Evolutionary conservation across 768 basidiomycete species (phyloP).

Genomic region (Ephemerocybe angulata): DNA sequence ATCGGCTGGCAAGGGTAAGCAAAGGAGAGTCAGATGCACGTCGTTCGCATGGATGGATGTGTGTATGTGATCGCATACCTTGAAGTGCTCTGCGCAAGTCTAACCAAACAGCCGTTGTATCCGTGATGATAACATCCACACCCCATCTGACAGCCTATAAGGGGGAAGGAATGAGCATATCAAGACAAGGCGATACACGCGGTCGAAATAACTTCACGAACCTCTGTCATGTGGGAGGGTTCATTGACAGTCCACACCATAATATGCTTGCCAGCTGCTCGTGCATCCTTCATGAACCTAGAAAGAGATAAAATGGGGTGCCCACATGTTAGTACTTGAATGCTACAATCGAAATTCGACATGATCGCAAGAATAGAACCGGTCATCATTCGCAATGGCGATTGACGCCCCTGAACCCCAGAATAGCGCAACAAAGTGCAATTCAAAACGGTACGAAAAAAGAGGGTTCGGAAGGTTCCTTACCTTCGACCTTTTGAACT

Average conservation of each 20-base stretch:
- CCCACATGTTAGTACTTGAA: not conserved
- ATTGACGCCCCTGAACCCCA: slow-evolving; percentile 37
- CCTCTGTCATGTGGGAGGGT: slow-evolving; percentile 87
- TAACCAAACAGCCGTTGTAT: slow-evolving; percentile 66
- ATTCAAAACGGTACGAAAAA: slow-evolving; percentile 1
- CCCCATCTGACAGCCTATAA: slow-evolving; percentile 74
- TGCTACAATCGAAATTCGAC: slow-evolving; percentile 10
- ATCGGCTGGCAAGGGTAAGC: slow-evolving; percentile 42
- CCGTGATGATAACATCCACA: slow-evolving; percentile 75
- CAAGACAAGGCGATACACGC: not conserved
- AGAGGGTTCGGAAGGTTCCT: slow-evolving; percentile 17
- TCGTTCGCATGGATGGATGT: not conserved
- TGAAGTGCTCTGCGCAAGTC: slow-evolving; percentile 55
- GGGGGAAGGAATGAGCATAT: slow-evolving; percentile 5
- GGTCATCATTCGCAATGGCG: too few species aligned
- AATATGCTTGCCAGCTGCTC: slow-evolving; percentile 71
- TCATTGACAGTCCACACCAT: slow-evolving; percentile 98
- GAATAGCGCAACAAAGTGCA: not conserved
- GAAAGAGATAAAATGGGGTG: slow-evolving; percentile 4
- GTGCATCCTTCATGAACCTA: slow-evolving; percentile 82
- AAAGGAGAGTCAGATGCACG: not conserved
- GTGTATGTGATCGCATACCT: slow-evolving; percentile 35
- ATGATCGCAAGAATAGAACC: slow-evolving; percentile 27
- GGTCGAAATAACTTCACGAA: slow-evolving; percentile 20
- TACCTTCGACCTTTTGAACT: slow-evolving; percentile 71